Conservation (phyloP, 306 rosid genomes). For the Quercus berberidifolia region DNA sequence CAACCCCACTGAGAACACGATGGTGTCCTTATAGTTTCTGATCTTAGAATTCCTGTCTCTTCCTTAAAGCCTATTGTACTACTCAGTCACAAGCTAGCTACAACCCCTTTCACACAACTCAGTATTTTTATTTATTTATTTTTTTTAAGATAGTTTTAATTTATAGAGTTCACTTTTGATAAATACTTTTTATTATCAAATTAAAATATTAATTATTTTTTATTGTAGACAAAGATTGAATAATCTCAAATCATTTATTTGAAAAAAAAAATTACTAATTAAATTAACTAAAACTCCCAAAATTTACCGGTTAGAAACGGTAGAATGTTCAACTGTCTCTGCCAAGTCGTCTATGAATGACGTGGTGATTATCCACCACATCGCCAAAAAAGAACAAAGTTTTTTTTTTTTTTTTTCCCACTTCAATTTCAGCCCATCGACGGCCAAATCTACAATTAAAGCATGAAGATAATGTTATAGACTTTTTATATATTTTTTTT, state of each 20-base stretch:
- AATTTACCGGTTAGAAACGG: too few relatives aligned
- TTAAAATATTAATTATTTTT: too few relatives aligned
- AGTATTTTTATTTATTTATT: fast-evolving
- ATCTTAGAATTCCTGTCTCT: neutral
- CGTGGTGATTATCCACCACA: neutral
- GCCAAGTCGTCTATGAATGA: neutral
- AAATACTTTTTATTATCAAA: fast-evolving
- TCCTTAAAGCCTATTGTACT: too few relatives aligned
- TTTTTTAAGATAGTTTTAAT: too few relatives aligned
- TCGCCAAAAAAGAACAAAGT: neutral
- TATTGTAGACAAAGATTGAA: fast-evolving
- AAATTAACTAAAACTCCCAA: fast-evolving
- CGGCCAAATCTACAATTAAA: constrained; percentile 7
- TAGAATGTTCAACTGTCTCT: neutral
- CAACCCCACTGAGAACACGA: neutral
- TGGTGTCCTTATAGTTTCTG: neutral
- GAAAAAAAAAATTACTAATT: too few relatives aligned
- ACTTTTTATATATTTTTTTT: neutral
- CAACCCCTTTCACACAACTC: too few relatives aligned
- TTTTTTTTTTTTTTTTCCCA: neutral
- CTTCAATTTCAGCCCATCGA: constrained; percentile 13
- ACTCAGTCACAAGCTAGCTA: neutral
- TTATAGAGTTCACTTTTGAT: fast-evolving
- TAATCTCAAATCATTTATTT: fast-evolving
- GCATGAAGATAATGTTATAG: constrained; percentile 5